Evolutionary conservation across 2,329 filamentous ascomycete species (phyloP).

Genomic region (Fusarium devonianum): DNA sequence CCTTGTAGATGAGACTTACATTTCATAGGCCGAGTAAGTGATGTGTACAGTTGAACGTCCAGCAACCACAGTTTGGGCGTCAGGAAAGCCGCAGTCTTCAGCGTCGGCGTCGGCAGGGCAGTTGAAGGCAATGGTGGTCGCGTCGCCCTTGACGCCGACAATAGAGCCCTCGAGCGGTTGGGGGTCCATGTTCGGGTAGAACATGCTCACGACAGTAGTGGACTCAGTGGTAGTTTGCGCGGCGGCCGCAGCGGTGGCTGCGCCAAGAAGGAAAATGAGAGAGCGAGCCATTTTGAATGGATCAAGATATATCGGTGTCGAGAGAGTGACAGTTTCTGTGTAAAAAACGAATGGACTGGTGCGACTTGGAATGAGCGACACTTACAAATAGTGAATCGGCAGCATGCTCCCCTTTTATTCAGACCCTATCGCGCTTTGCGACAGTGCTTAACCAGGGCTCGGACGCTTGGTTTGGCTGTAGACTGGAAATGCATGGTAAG

Average conservation of each 20-base stretch:
- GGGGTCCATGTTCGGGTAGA: slow-evolving; percentile 41
- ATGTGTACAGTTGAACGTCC: slow-evolving; percentile 20
- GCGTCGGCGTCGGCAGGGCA: slow-evolving; percentile 33
- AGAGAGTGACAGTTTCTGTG: slow-evolving; percentile 12
- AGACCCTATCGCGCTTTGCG: too few species aligned
- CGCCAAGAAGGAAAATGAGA: slow-evolving; percentile 38
- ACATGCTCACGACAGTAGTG: too few species aligned
- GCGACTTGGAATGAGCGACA: slow-evolving; percentile 11
- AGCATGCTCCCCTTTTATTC: too few species aligned
- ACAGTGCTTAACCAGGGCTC: too few species aligned
- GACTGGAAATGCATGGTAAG: too few species aligned
- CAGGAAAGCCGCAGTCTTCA: slow-evolving; percentile 39
- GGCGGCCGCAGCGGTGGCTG: slow-evolving; percentile 26
- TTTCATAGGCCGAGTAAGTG: slow-evolving; percentile 4
- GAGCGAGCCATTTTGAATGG: slow-evolving; percentile 37
- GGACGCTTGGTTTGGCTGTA: too few species aligned
- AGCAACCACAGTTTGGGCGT: slow-evolving; percentile 41
- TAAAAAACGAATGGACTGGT: slow-evolving; percentile 23
- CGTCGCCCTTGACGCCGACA: slow-evolving; percentile 36
- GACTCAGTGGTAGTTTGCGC: slow-evolving; percentile 42
- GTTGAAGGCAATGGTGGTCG: slow-evolving; percentile 44
- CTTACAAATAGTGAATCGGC: too few species aligned
- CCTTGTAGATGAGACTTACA: too few species aligned
- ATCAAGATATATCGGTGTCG: background rate
- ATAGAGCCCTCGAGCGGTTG: slow-evolving; percentile 43